phyloP scores from a whole-genome alignment of 73 alveolate genomes.

The Blepharisma stoltei region DNA sequence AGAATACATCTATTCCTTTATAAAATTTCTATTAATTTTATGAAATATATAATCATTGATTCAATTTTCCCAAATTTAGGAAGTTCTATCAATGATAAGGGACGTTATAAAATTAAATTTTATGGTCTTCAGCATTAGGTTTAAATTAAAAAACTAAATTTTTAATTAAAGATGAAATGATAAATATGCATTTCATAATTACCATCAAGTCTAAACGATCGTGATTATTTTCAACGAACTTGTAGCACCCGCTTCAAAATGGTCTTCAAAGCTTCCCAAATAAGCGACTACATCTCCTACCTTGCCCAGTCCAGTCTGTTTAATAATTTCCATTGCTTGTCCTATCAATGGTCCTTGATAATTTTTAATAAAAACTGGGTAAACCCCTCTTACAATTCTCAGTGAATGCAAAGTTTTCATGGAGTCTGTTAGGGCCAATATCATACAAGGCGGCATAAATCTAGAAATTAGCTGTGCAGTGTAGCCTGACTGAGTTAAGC shows the following conservation, averaged over 20 bases:
- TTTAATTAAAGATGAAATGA: too few species aligned
- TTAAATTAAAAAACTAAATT: too few species aligned
- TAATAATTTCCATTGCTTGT: not conserved
- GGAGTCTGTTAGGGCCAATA: constrained; percentile 18
- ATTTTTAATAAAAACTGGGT: not conserved
- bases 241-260: not conserved
- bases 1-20: too few species aligned
- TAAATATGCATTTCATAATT: too few species aligned
- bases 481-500: constrained; percentile 21
- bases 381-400: constrained; percentile 14
- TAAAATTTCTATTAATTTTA: too few species aligned
- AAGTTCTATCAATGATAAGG: too few species aligned
- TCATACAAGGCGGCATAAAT: constrained; percentile 30
- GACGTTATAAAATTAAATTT: too few species aligned
- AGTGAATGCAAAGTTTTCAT: not conserved
- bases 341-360: not conserved
- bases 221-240: constrained; percentile 5
- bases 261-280: not conserved
- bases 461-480: constrained; percentile 29
- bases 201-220: too few species aligned
- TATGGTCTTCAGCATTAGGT: too few species aligned
- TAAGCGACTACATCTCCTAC: not conserved
- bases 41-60: too few species aligned
- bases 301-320: not conserved
- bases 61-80: too few species aligned